phyloP scores from a whole-genome alignment of 1,284 basidiomycete genomes.

The Naganishia sp. region DNA sequence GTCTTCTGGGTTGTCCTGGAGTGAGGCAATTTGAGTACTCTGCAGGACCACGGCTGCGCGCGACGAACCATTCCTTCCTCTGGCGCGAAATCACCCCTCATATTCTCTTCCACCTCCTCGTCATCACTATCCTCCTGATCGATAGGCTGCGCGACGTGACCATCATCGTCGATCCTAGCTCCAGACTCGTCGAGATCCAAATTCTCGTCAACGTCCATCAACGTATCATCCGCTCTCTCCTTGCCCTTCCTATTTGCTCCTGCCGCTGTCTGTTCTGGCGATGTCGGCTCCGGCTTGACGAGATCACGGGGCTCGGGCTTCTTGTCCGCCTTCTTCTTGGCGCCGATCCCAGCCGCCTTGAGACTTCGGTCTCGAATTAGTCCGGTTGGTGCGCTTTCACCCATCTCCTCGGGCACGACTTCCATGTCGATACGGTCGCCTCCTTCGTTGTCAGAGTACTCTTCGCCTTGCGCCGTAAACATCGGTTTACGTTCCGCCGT shows the following conservation, averaged over 20 bases:
- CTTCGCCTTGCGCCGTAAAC: conserved; percentile 34
- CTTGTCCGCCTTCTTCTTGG: conserved; percentile 25
- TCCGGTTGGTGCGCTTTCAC: conserved; percentile 35
- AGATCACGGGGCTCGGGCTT: conserved; percentile 44
- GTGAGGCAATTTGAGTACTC: conserved; percentile 39
- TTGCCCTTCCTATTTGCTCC: conserved; percentile 35
- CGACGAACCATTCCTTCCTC: conserved; percentile 46
- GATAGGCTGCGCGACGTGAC: conserved; percentile 67
- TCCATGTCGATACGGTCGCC: conserved; percentile 34
- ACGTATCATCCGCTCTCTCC: conserved; percentile 40
- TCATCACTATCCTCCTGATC: conserved; percentile 81
- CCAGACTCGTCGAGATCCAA: conserved; percentile 44
- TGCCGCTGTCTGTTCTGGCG: conserved; percentile 38
- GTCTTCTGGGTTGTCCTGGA: conserved; percentile 59
- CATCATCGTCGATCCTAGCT: conserved; percentile 55
- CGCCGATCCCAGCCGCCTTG: conserved; percentile 9
- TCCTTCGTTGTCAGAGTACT: conserved; percentile 33
- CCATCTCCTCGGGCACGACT: conserved; percentile 33
- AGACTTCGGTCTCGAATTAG: conserved; percentile 33
- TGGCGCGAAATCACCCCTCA: conserved; percentile 74
- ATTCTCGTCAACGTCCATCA: conserved; percentile 49
- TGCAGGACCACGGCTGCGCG: conserved; percentile 6
- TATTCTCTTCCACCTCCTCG: conserved; percentile 80
- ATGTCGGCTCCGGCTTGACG: conserved; percentile 30
- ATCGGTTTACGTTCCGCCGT: conserved; percentile 31